A percentile compares a stretch with the other conserved stretches of the same genome.
Conservation (phyloP, 306 rosid species). For the Quercus parvula region DNA sequence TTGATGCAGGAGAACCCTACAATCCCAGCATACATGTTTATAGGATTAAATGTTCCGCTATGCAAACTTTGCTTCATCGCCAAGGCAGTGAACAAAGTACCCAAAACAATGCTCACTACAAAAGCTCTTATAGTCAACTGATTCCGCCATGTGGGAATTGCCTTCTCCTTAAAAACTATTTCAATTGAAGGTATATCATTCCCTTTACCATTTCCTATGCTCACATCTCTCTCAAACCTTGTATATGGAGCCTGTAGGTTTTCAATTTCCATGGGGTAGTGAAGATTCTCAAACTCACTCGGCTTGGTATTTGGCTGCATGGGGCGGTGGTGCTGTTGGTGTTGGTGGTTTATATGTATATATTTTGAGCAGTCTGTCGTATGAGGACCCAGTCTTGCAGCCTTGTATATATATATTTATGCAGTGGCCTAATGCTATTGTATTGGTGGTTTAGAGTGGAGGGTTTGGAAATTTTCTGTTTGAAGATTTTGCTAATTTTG, state of each 20-base stretch:
- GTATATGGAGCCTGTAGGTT: neutral
- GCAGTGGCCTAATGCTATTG: neutral
- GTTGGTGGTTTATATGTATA: neutral
- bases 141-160: neutral
- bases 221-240: neutral
- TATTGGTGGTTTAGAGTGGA: neutral
- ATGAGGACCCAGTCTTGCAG: neutral
- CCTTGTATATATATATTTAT: neutral
- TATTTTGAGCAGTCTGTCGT: neutral
- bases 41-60: neutral
- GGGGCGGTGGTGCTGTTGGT: neutral
- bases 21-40: neutral
- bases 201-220: neutral
- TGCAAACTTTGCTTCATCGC: neutral
- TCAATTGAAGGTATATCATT: neutral
- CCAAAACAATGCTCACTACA: neutral
- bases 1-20: neutral
- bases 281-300: too few species aligned
- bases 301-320: neutral
- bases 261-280: too few species aligned
- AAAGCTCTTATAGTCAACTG: neutral
- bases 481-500: neutral
- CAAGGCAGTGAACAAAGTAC: neutral
- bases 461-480: neutral
- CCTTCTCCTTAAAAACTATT: neutral